Conservation (phyloP, 257 asterid genomes). For the Solanum ahanhuiri region DNA sequence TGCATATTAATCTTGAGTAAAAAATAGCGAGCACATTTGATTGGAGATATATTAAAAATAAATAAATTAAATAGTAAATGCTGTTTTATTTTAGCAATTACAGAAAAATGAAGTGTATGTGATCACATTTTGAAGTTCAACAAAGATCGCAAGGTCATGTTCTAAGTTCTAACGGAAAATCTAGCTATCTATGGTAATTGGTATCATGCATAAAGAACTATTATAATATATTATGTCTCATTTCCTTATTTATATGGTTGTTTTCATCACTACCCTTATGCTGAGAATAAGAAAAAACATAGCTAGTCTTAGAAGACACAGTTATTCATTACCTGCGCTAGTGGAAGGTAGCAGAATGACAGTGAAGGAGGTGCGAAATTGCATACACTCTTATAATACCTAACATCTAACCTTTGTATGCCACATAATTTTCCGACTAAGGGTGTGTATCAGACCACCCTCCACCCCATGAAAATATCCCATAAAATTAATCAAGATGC, state of each 20-base stretch:
- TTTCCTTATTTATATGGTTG: not conserved
- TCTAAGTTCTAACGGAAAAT: not conserved
- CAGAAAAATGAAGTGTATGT: not conserved
- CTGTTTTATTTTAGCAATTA: not conserved
- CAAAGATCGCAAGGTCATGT: not conserved
- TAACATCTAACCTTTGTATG: too few relatives aligned
- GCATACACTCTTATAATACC: too few relatives aligned
- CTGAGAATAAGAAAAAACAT: not conserved
- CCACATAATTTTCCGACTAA: too few relatives aligned
- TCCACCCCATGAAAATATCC: too few relatives aligned
- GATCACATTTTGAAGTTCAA: not conserved
- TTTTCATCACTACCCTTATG: not conserved
- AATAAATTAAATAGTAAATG: not conserved
- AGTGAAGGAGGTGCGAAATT: too few relatives aligned
- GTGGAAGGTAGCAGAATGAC: too few relatives aligned
- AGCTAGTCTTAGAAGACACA: not conserved
- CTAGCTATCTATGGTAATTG: too few relatives aligned
- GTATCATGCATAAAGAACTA: not conserved
- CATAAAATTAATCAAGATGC: too few relatives aligned
- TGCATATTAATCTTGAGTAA: not conserved
- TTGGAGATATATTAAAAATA: too few relatives aligned
- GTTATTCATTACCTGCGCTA: not conserved
- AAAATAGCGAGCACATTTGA: too few relatives aligned
- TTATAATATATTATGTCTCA: not conserved
- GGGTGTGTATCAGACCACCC: not conserved